Evolutionary conservation across 1,284 basidiomycete genomes (phyloP).

Genomic region (Pseudozyma sp.): DNA sequence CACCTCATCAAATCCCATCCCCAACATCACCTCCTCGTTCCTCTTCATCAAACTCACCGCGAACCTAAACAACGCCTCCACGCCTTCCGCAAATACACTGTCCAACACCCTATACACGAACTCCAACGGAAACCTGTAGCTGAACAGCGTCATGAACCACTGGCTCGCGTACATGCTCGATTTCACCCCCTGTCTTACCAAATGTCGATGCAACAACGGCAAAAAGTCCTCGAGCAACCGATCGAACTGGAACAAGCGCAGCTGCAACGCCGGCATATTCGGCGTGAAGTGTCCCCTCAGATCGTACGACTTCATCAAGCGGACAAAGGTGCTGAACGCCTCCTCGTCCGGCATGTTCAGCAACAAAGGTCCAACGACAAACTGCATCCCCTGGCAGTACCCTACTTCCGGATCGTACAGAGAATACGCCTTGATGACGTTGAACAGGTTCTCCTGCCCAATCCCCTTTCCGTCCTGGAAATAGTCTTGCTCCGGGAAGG

Average conservation of each 20-base stretch:
- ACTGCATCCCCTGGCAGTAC: constrained; percentile 90
- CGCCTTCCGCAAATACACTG: constrained; percentile 92
- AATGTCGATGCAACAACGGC: constrained; percentile 89
- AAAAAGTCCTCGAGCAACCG: constrained; percentile 90
- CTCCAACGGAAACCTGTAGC: constrained; percentile 86
- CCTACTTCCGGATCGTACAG: constrained; percentile 95
- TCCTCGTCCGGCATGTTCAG: constrained; percentile 78
- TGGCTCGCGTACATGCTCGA: constrained; percentile 91
- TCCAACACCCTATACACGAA: constrained; percentile 96
- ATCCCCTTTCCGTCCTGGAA: constrained; percentile 87
- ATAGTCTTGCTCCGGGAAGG: constrained; percentile 97
- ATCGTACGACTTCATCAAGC: constrained; percentile 97
- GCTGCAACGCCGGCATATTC: constrained; percentile 96
- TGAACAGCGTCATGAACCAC: constrained; percentile 86
- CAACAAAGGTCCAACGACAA: constrained; percentile 91
- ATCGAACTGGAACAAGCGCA: constrained; percentile 90
- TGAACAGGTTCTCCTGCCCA: constrained; percentile 95
- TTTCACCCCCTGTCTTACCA: constrained; percentile 89
- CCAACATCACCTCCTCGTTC: constrained; percentile 77
- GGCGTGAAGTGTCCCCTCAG: constrained; percentile 94
- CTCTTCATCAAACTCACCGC: constrained; percentile 86
- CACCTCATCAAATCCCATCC: constrained; percentile 57
- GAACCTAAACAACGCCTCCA: constrained; percentile 96
- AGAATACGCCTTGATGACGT: constrained; percentile 97
- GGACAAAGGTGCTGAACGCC: constrained; percentile 93